Evolutionary conservation across 371 early-diverging fungal species (phyloP), one percentile per base, ranked within the genome.

Genomic region (Polyrhizophydium stewartii): DNA sequence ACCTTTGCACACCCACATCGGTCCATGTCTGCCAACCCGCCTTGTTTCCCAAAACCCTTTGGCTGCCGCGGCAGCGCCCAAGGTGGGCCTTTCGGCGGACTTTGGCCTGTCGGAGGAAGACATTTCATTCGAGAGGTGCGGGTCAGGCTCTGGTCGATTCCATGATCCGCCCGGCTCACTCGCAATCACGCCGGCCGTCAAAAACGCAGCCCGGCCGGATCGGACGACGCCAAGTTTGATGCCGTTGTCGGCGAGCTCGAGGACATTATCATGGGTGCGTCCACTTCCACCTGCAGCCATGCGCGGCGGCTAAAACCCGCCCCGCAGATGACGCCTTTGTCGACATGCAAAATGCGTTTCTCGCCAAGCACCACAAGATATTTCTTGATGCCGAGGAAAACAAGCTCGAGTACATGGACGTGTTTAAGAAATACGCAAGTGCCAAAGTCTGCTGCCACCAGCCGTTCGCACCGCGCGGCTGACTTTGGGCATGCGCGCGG

Each of bases 391-490:
- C 71, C 46, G 72, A 75, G 43, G 80, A 79, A 51, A 79, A 79
- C 66, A 79, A 75, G 66, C 59, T 79, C n/a, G 68, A 69, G 19
- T 79, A 77, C 68, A 79, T 68, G 68, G 71, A 72, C 24, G 52
- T 73, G 2, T 77, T 77, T 55, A 56, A 64, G 2, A 33, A 65
- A 25, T 78, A 78, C 51, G 78, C 74, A 52, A 49, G 73, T 65
- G n/a, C n/a, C n/a, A n/a, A n/a, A n/a, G n/a, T n/a, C n/a, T n/a
- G n/a, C n/a, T n/a, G n/a, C n/a, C n/a, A n/a, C n/a, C n/a, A n/a
- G n/a, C n/a, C n/a, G n/a, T n/a, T n/a, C n/a, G n/a, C n/a, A n/a
- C n/a, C 12, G 30, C 19, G 55, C 12, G 6, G 55, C 12, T 55
- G 55, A 12, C 9, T 16, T 55, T 55, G 55, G 10, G 12, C 12